phyloP scores from a whole-genome alignment of 2,329 filamentous ascomycete genomes.

The Macrophomina pseudophaseolina region DNA sequence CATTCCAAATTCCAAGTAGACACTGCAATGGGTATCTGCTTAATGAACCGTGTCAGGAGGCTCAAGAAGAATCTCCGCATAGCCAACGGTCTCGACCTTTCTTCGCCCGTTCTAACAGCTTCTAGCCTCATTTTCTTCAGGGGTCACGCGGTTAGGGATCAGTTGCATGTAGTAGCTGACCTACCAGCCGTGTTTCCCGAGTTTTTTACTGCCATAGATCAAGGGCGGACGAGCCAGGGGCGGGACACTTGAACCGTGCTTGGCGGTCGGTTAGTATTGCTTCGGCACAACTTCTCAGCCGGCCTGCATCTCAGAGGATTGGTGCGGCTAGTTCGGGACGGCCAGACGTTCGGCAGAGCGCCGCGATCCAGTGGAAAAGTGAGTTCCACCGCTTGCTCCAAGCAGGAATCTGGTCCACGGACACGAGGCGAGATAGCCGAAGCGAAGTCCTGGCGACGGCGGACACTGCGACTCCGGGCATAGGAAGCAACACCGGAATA shows the following conservation, averaged over 20 bases:
- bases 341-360: conserved; percentile 13
- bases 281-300: not conserved
- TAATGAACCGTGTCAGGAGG: not conserved
- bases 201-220: not conserved
- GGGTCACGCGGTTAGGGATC: not conserved
- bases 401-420: conserved; percentile 15
- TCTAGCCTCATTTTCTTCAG: conserved; percentile 13
- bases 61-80: not conserved
- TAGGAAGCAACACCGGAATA: conserved; percentile 13
- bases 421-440: conserved; percentile 13
- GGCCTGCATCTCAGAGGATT: not conserved
- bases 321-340: not conserved
- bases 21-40: too few species aligned
- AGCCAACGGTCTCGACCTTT: not conserved
- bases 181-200: conserved; percentile 1
- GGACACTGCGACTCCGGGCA: not conserved
- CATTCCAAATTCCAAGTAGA: not conserved
- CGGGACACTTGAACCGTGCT: not conserved
- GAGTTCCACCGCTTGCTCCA: conserved; percentile 12
- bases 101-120: not conserved
- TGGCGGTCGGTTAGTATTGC: conserved; percentile 11
- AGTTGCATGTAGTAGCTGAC: not conserved
- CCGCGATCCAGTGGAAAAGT: not conserved
- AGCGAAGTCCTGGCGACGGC: not conserved
- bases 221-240: not conserved